A percentile compares a stretch with the other conserved stretches of the same genome.
Conservation (phyloP, 495 filamentous ascomycete species). For the Aspergillus egyptiacus region DNA sequence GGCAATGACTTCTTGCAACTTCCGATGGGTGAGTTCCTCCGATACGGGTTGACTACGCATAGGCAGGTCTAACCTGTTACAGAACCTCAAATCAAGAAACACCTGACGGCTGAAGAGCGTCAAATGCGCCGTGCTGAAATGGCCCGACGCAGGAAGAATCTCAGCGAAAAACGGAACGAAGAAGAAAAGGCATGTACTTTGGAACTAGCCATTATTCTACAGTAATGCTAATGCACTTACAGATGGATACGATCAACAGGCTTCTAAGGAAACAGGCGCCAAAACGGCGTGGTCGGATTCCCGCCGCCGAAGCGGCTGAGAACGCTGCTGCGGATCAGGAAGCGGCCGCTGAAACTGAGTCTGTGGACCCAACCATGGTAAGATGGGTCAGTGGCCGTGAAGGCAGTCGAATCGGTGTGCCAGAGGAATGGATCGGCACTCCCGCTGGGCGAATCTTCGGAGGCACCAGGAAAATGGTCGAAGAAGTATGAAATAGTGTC, state of each 20-base stretch:
- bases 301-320: conserved; percentile 43
- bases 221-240: conserved; percentile 10
- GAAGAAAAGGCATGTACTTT: conserved; percentile 77
- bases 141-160: conserved; percentile 88
- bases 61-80: conserved; percentile 17
- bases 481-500: conserved; percentile 32
- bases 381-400: conserved; percentile 71
- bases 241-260: conserved; percentile 98
- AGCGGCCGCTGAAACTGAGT: conserved; percentile 48
- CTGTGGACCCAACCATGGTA: conserved; percentile 62
- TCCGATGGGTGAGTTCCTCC: conserved; percentile 59
- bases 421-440: conserved; percentile 71
- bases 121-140: conserved; percentile 94
- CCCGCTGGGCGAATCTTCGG: conserved; percentile 62
- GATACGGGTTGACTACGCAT: not conserved
- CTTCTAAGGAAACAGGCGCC: conserved; percentile 93
- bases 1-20: conserved; percentile 74
- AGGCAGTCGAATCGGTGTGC: conserved; percentile 66
- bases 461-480: conserved; percentile 37
- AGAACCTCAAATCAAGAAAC: conserved; percentile 93
- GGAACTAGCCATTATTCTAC: not conserved
- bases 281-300: conserved; percentile 59
- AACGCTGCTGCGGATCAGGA: conserved; percentile 51
- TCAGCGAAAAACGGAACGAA: conserved; percentile 97
- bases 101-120: conserved; percentile 87